Percentiles rank a stretch among this genome's conserved stretches.
phyloP scores from a whole-genome alignment of 306 rosid species.

The Pyrus communis region DNA sequence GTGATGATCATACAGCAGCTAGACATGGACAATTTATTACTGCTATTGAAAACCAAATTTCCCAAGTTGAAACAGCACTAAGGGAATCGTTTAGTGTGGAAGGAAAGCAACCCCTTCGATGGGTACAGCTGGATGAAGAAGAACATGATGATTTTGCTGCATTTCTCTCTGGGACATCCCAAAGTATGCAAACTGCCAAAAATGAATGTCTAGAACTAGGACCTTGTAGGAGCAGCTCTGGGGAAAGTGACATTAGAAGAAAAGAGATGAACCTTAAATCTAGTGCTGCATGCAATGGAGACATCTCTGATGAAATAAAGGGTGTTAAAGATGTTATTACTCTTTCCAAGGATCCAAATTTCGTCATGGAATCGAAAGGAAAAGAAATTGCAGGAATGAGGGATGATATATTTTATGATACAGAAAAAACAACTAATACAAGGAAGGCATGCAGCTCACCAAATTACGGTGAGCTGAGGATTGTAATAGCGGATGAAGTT shows the following conservation, averaged over 20 bases:
- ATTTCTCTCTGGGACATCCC: constrained; percentile 70
- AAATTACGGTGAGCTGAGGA: constrained; percentile 49
- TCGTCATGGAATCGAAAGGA: constrained; percentile 40
- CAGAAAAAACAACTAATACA: constrained; percentile 54
- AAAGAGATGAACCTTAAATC: constrained; percentile 29
- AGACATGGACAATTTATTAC: constrained; percentile 80
- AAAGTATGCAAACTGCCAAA: constrained; percentile 22
- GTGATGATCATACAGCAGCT: constrained; percentile 48
- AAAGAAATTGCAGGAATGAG: constrained; percentile 33
- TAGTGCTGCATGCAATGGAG: constrained; percentile 28
- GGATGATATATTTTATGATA: constrained; percentile 59
- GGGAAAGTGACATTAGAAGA: constrained; percentile 26
- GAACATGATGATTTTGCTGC: constrained; percentile 89
- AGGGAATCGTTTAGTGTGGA: constrained; percentile 53
- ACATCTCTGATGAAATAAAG: constrained; percentile 27
- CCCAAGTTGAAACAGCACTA: constrained; percentile 55
- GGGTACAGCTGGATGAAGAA: constrained; percentile 81
- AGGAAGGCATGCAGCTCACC: constrained; percentile 64
- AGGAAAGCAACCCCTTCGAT: constrained; percentile 71
- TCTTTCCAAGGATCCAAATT: constrained; percentile 23
- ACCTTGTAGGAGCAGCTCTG: constrained; percentile 24
- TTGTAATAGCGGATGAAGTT: constrained; percentile 58
- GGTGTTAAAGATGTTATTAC: constrained; percentile 35
- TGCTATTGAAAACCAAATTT: constrained; percentile 80
- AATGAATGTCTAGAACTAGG: constrained; percentile 33